Evolutionary conservation across 352 stramenopile genomes (phyloP), one percentile per base, ranked within the genome.

Genomic region (Pythium vanterpoolii): DNA sequence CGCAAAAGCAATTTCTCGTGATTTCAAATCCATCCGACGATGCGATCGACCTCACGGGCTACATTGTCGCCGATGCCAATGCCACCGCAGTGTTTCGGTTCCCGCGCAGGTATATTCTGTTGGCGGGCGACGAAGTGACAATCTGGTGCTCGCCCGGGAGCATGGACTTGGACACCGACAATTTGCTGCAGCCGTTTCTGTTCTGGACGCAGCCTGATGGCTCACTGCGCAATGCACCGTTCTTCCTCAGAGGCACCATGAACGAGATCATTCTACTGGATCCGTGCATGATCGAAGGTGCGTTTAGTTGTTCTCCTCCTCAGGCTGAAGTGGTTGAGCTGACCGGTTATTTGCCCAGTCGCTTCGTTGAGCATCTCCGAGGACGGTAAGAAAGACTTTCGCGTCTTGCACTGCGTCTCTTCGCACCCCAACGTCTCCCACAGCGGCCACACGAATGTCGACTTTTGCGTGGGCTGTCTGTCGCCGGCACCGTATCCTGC

Each of bases 191-290:
- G 66, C 85, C 81, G 23, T 95, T 89, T 61, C 68, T 95, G 23
- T 90, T 95, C 60, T 95, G 85, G 85, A 90, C 77, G 11, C 69
- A 62, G 13, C 51, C 52, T 5, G 72, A 86, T 45, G 83, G 85
- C 8, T 76, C 81, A 45, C 53, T 93, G n/a, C 71, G 74, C 19
- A 68, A 83, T 48, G 63, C 70, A 14, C 69, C 76, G 1, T 95
- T 91, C 68, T 92, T 91, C 65, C 44, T 64, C 4, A 60, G 62
- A 7, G 43, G 50, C 24, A 18, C 27, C 2, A 71, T 58, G 21
- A 90, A 89, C 61, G 83, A 95, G 56, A 75, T 88, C 46, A 59
- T 95, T 51, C 64, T 95, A 26, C 57, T 91, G 18, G 85, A 95
- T 46, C 72, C 83, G 8, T 73, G 87, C 47, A 77, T 89, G 65